Evolutionary conservation across 1,284 basidiomycete genomes (phyloP).

Genomic region (Puccinia novopanici): DNA sequence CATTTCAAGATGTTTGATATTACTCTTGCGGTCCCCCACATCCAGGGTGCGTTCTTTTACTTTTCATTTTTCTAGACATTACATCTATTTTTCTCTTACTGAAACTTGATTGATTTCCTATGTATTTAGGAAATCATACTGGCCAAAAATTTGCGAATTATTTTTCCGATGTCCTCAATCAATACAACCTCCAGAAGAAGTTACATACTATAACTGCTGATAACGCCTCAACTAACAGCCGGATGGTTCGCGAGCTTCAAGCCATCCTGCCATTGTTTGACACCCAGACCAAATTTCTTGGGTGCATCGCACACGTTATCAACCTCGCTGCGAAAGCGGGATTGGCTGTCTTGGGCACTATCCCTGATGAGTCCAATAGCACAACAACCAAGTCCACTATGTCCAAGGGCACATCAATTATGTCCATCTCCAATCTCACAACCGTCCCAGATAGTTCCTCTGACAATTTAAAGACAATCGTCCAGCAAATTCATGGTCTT

Average conservation of each 20-base stretch:
- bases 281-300: not conserved
- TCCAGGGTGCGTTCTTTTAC: not conserved
- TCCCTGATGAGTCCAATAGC: not conserved
- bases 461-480: not conserved
- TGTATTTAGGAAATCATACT: not conserved
- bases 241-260: not conserved
- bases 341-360: not conserved
- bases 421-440: constrained; percentile 1
- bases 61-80: not conserved
- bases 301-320: constrained; percentile 18
- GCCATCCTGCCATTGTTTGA: not conserved
- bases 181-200: not conserved
- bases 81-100: not conserved
- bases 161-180: not conserved
- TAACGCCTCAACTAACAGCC: constrained; percentile 1
- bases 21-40: not conserved
- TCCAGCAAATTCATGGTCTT: constrained; percentile 9
- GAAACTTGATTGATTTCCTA: too few species aligned
- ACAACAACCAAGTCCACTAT: not conserved
- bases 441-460: not conserved
- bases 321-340: constrained; percentile 20
- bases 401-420: not conserved
- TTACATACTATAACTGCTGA: constrained; percentile 17
- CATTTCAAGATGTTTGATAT: not conserved
- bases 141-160: not conserved